Percentiles rank a stretch among this genome's conserved stretches.
Conservation (phyloP, 768 basidiomycete genomes). For the Punctularia strigosozonata region DNA sequence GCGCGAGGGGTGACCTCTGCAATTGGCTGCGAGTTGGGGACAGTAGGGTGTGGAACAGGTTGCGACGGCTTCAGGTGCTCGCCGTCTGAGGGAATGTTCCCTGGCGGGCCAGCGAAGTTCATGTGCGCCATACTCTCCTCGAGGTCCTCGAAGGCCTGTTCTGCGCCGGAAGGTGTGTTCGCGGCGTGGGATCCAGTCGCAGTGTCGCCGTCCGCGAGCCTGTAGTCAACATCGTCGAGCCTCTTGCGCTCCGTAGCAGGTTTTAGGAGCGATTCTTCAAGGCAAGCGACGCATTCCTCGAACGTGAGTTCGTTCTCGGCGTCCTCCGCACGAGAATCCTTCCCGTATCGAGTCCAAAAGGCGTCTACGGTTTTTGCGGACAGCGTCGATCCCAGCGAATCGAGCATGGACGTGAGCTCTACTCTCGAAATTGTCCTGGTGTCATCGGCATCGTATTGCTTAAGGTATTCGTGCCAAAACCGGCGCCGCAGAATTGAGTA, state of each 20-base stretch:
- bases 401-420: conserved; percentile 91
- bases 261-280: conserved; percentile 75
- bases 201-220: conserved; percentile 26
- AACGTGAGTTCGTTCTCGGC: conserved; percentile 61
- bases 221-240: conserved; percentile 35
- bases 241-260: conserved; percentile 61
- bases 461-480: conserved; percentile 84
- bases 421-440: conserved; percentile 61
- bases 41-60: conserved; percentile 21
- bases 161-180: conserved; percentile 30
- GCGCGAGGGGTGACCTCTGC: conserved; percentile 11
- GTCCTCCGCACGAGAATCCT: conserved; percentile 28
- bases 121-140: conserved; percentile 46
- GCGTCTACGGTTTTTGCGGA: conserved; percentile 64
- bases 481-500: conserved; percentile 84
- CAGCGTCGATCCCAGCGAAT: conserved; percentile 91
- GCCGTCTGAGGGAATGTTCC: conserved; percentile 13
- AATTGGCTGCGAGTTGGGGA: conserved; percentile 35
- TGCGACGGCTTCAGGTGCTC: neutral
- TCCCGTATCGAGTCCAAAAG: conserved; percentile 69
- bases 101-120: conserved; percentile 50
- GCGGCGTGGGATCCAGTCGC: conserved; percentile 39
- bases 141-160: conserved; percentile 14
- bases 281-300: conserved; percentile 67
- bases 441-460: conserved; percentile 86